phyloP scores from a whole-genome alignment of 2,329 filamentous ascomycete species.

The Aspergillus sp. region DNA sequence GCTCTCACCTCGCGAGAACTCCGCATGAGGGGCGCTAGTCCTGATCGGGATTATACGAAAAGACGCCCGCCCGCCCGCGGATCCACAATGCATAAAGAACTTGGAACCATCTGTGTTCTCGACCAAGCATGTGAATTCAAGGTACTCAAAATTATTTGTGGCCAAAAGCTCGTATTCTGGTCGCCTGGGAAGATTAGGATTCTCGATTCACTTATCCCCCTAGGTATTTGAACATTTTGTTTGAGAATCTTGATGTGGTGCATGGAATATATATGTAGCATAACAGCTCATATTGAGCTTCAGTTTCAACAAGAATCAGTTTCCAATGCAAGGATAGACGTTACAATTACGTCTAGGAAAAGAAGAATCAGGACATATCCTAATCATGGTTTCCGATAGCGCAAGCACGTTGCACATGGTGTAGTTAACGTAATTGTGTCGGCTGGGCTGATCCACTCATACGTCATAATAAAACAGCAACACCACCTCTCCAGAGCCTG shows the following conservation, averaged over 20 bases:
- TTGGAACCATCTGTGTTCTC: not conserved
- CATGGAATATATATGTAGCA: too few relatives aligned
- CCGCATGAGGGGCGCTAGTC: slow-evolving; percentile 11
- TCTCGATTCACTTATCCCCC: too few relatives aligned
- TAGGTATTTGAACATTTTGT: too few relatives aligned
- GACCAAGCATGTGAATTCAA: too few relatives aligned
- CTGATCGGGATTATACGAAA: not conserved
- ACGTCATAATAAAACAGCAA: slow-evolving; percentile 14
- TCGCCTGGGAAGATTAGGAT: too few relatives aligned
- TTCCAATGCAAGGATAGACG: not conserved
- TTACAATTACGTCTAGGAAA: not conserved
- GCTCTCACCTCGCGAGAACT: not conserved
- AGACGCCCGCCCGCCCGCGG: not conserved
- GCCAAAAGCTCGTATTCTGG: too few relatives aligned
- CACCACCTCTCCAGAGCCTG: not conserved
- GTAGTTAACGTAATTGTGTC: not conserved
- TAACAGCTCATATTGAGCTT: too few relatives aligned
- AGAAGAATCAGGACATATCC: not conserved
- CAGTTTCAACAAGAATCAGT: not conserved
- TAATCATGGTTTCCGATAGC: not conserved
- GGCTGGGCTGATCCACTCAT: slow-evolving; percentile 10
- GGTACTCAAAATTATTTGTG: too few relatives aligned
- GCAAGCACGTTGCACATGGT: not conserved
- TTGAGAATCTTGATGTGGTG: too few relatives aligned
- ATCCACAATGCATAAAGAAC: not conserved